phyloP scores from a whole-genome alignment of 495 filamentous ascomycete genomes.

The Tuber melanosporum region DNA sequence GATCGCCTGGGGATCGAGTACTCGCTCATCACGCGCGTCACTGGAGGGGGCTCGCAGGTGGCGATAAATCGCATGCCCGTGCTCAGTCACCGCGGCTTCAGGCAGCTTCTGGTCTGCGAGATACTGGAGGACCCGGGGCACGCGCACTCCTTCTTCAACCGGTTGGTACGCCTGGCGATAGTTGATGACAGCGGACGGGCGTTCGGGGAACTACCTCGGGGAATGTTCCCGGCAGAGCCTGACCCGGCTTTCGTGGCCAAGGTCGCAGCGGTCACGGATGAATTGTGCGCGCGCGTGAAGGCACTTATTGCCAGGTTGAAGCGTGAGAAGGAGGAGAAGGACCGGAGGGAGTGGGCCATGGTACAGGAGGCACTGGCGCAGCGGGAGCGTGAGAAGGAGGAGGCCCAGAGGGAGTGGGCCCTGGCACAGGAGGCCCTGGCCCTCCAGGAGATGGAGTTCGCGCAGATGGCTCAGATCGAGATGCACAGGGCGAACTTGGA shows the following conservation, averaged over 20 bases:
- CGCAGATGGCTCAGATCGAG: too few species aligned
- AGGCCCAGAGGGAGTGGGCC: too few species aligned
- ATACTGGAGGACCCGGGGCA: background rate
- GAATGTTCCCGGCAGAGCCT: background rate
- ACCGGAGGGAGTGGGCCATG: background rate
- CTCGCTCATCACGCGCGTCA: background rate
- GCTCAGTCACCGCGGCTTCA: background rate
- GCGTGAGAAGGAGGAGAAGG: background rate
- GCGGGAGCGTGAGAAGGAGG: background rate
- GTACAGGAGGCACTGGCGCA: background rate
- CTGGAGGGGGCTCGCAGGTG: background rate
- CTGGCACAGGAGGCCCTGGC: too few species aligned
- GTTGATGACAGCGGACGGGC: background rate
- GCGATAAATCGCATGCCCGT: background rate
- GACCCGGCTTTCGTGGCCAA: background rate
- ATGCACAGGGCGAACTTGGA: too few species aligned
- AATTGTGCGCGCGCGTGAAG: background rate
- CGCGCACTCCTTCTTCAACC: background rate
- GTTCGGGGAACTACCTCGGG: background rate
- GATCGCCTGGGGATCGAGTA: background rate
- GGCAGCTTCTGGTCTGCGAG: background rate
- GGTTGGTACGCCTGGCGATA: background rate
- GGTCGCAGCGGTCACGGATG: background rate
- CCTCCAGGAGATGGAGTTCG: too few species aligned
- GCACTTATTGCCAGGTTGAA: background rate